phyloP scores from a whole-genome alignment of 306 rosid species.

The Spatholobus suberectus region DNA sequence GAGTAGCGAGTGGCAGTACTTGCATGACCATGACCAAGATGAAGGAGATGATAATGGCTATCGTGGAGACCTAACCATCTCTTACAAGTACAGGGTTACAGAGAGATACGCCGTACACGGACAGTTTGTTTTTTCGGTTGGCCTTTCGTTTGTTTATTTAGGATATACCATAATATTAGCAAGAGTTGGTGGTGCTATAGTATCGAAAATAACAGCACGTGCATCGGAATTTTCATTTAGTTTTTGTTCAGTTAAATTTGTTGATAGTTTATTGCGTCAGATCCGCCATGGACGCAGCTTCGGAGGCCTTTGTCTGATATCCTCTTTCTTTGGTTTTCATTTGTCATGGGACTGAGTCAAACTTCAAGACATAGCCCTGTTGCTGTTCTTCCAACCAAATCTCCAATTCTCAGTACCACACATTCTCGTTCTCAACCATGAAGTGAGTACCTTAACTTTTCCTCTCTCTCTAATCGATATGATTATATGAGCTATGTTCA shows the following conservation, averaged over 20 bases:
- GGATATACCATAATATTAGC: background rate
- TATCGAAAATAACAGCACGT: background rate
- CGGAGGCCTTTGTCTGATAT: conserved; percentile 4
- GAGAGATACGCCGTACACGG: background rate
- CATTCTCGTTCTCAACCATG: conserved; percentile 56
- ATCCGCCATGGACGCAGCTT: conserved; percentile 53
- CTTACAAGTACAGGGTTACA: background rate
- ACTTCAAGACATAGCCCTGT: conserved; percentile 30
- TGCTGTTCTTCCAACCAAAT: conserved; percentile 47
- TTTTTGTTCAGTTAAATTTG: conserved; percentile 25
- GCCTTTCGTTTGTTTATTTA: conserved; percentile 5
- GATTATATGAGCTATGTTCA: background rate
- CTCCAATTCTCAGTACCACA: conserved; percentile 33
- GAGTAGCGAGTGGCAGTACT: background rate
- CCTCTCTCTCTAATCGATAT: background rate
- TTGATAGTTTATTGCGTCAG: conserved; percentile 39
- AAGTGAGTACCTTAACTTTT: conserved; percentile 51
- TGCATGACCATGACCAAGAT: background rate
- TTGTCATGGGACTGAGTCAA: conserved; percentile 43
- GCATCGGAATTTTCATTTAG: background rate
- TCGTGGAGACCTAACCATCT: background rate
- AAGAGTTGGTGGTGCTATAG: background rate
- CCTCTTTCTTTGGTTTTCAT: background rate
- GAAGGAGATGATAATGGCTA: background rate
- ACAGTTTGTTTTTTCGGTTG: conserved; percentile 2